Evolutionary conservation across 495 filamentous ascomycete genomes (phyloP).

Genomic region (Arthonia radiata): DNA sequence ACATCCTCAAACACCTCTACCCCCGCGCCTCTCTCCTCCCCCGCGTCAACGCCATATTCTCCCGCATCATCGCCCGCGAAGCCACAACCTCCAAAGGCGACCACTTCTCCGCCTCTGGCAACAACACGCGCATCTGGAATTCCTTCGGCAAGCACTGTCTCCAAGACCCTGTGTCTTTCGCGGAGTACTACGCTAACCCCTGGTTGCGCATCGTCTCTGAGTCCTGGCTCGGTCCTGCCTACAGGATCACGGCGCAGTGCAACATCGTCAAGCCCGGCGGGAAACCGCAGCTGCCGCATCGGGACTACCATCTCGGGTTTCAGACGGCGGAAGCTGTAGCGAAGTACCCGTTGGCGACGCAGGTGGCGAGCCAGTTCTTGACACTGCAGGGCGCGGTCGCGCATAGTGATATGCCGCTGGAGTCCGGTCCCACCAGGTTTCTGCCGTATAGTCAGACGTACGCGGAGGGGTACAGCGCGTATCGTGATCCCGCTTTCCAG

Average conservation of each 20-base stretch:
- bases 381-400: constrained; percentile 33
- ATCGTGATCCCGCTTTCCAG: constrained; percentile 20
- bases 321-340: constrained; percentile 14
- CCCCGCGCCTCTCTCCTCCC: constrained; percentile 10
- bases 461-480: constrained; percentile 24
- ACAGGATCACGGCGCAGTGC: constrained; percentile 28
- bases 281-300: constrained; percentile 23
- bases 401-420: constrained; percentile 27
- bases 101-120: constrained; percentile 24
- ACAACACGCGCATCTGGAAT: constrained; percentile 33
- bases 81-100: constrained; percentile 18
- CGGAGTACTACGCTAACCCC: constrained; percentile 27
- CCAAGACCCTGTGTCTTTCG: constrained; percentile 20
- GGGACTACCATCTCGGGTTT: constrained; percentile 34
- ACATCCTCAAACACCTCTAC: constrained; percentile 24
- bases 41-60: constrained; percentile 18
- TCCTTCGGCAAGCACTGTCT: constrained; percentile 28
- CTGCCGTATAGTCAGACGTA: constrained; percentile 28
- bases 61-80: constrained; percentile 20
- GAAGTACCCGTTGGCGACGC: constrained; percentile 19
- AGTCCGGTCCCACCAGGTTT: constrained; percentile 26
- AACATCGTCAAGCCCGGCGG: constrained; percentile 29
- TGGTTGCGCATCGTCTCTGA: constrained; percentile 21
- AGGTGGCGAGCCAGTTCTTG: constrained; percentile 21
- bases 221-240: constrained; percentile 26